phyloP scores from a whole-genome alignment of 2,329 filamentous ascomycete genomes.

The Thielaviopsis euricoi region DNA sequence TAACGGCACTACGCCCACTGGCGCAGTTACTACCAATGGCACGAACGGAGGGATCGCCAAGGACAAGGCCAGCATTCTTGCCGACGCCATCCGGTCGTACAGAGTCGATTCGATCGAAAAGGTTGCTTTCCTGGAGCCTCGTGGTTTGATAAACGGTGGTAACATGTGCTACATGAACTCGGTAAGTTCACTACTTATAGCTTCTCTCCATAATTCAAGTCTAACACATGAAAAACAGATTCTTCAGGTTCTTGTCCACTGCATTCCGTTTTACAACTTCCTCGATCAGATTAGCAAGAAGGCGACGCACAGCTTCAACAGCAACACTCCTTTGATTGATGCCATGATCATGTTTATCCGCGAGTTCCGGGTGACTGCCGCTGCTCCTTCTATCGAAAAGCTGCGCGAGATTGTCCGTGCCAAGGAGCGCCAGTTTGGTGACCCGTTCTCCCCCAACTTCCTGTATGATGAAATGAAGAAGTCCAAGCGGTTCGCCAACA shows the following conservation, averaged over 20 bases:
- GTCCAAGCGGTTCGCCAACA: slow-evolving; percentile 64
- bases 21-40: slow-evolving; percentile 14
- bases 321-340: slow-evolving; percentile 82
- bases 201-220: background rate
- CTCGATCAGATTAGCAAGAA: slow-evolving; percentile 72
- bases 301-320: slow-evolving; percentile 83
- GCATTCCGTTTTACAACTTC: slow-evolving; percentile 86
- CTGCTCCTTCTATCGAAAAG: slow-evolving; percentile 57
- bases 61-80: slow-evolving; percentile 41
- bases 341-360: slow-evolving; percentile 95
- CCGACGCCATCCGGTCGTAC: slow-evolving; percentile 62
- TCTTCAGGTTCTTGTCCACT: slow-evolving; percentile 88
- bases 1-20: slow-evolving; percentile 11
- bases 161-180: slow-evolving; percentile 99
- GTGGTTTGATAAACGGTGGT: slow-evolving; percentile 87
- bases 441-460: slow-evolving; percentile 83
- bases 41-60: slow-evolving; percentile 23
- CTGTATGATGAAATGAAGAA: slow-evolving; percentile 86
- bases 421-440: slow-evolving; percentile 74
- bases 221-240: slow-evolving; percentile 41
- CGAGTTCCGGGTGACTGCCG: slow-evolving; percentile 75
- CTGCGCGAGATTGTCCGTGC: slow-evolving; percentile 59
- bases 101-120: slow-evolving; percentile 48
- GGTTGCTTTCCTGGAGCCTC: slow-evolving; percentile 73
- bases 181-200: slow-evolving; percentile 36